phyloP scores from a whole-genome alignment of 2,329 filamentous ascomycete genomes.

The Teratosphaeria zuluensis region DNA sequence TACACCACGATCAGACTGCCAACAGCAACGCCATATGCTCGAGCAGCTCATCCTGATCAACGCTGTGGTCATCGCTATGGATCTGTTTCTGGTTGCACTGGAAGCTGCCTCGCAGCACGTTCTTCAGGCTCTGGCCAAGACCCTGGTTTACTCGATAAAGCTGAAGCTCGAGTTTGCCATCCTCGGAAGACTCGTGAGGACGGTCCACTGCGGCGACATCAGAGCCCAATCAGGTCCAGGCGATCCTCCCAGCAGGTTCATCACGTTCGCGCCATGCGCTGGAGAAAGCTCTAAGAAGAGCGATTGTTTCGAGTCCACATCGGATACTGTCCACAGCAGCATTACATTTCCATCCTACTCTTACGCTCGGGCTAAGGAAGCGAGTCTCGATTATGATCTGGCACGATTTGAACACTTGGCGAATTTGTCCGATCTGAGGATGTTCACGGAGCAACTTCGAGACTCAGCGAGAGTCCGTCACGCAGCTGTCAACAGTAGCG shows the following conservation, averaged over 20 bases:
- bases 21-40: constrained; percentile 18
- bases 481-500: not conserved
- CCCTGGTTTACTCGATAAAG: constrained; percentile 25
- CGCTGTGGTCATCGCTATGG: constrained; percentile 28
- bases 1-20: not conserved
- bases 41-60: constrained; percentile 30
- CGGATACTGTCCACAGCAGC: not conserved
- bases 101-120: constrained; percentile 24
- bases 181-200: constrained; percentile 19
- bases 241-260: not conserved
- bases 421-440: not conserved
- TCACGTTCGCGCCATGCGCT: not conserved
- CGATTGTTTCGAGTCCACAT: not conserved
- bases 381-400: not conserved
- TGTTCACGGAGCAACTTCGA: not conserved
- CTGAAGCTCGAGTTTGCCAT: constrained; percentile 27
- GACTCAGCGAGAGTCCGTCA: not conserved
- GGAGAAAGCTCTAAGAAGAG: not conserved
- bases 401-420: not conserved
- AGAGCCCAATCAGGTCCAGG: not conserved
- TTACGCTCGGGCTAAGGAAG: not conserved
- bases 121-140: constrained; percentile 30
- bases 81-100: constrained; percentile 27
- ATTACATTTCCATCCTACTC: not conserved
- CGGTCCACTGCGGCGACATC: too few species aligned